Conservation (phyloP, 2,329 filamentous ascomycete genomes). For the Cladosporium sp. region DNA sequence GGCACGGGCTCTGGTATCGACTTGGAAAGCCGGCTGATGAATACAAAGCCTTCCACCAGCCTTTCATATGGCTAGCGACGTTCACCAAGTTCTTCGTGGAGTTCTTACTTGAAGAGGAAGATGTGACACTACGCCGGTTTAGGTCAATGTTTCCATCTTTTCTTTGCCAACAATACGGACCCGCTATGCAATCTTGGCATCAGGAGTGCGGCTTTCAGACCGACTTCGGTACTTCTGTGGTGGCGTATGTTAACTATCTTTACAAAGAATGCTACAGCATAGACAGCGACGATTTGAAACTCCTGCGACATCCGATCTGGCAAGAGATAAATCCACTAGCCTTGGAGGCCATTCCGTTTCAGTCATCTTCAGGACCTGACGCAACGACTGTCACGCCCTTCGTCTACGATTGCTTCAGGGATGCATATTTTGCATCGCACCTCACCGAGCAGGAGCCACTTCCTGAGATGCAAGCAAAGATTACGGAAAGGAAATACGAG, state of each 20-base stretch:
- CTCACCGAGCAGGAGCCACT: constrained; percentile 31
- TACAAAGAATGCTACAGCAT: constrained; percentile 57
- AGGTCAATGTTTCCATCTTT: constrained; percentile 51
- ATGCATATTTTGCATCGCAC: constrained; percentile 54
- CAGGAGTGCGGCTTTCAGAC: constrained; percentile 19
- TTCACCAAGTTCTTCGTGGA: constrained; percentile 68
- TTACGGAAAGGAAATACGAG: constrained; percentile 16
- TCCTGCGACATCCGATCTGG: constrained; percentile 32
- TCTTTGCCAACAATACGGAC: constrained; percentile 44
- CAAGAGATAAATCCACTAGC: constrained; percentile 28
- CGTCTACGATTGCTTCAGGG: constrained; percentile 56
- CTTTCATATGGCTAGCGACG: constrained; percentile 66
- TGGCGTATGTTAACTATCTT: constrained; percentile 57
- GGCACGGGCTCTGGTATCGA: constrained; percentile 54
- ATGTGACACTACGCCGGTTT: constrained; percentile 54
- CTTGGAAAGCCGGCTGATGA: constrained; percentile 50
- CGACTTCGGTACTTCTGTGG: constrained; percentile 60
- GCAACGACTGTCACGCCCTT: constrained; percentile 66
- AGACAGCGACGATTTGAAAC: constrained; percentile 25
- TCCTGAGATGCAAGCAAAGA: constrained; percentile 18
- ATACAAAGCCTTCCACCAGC: constrained; percentile 56
- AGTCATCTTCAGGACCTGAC: constrained; percentile 2
- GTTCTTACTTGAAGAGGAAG: constrained; percentile 42
- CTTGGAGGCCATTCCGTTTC: constrained; percentile 24
- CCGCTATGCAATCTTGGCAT: constrained; percentile 53